phyloP scores from a whole-genome alignment of 2,329 filamentous ascomycete genomes.

The Fusarium newnesense region DNA sequence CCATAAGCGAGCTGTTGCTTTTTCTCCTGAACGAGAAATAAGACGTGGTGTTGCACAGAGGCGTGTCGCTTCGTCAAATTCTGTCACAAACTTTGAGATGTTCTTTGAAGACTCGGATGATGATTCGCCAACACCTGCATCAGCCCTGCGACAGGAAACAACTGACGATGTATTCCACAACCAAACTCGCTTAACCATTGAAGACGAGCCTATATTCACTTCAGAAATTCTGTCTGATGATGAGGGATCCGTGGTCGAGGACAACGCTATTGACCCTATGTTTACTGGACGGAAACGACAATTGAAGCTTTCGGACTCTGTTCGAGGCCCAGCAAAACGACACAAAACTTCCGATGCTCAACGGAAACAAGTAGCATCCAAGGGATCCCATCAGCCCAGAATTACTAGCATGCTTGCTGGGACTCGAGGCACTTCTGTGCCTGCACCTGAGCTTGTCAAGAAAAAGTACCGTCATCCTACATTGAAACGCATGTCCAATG shows the following conservation, averaged over 20 bases:
- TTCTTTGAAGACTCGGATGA: conserved; percentile 61
- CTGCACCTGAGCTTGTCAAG: conserved; percentile 22
- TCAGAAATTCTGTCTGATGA: conserved; percentile 40
- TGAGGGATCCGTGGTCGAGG: conserved; percentile 58
- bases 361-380: conserved; percentile 35
- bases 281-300: conserved; percentile 55
- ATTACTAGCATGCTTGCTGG: conserved; percentile 47
- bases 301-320: conserved; percentile 42
- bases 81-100: conserved; percentile 46
- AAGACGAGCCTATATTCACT: conserved; percentile 10
- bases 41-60: conserved; percentile 63
- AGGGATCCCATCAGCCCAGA: conserved; percentile 44
- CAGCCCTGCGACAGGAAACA: conserved; percentile 23
- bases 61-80: conserved; percentile 47
- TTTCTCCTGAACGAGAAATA: conserved; percentile 52
- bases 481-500: background rate
- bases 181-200: conserved; percentile 42
- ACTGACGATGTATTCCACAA: conserved; percentile 41
- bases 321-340: conserved; percentile 43
- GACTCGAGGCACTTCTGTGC: conserved; percentile 2
- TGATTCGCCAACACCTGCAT: conserved; percentile 39
- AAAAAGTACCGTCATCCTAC: conserved; percentile 31
- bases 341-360: conserved; percentile 29
- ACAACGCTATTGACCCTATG: conserved; percentile 65
- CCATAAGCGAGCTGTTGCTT: conserved; percentile 44